Evolutionary conservation across 2,329 filamentous ascomycete genomes (phyloP).

Genomic region (Tolypocladium paradoxum): DNA sequence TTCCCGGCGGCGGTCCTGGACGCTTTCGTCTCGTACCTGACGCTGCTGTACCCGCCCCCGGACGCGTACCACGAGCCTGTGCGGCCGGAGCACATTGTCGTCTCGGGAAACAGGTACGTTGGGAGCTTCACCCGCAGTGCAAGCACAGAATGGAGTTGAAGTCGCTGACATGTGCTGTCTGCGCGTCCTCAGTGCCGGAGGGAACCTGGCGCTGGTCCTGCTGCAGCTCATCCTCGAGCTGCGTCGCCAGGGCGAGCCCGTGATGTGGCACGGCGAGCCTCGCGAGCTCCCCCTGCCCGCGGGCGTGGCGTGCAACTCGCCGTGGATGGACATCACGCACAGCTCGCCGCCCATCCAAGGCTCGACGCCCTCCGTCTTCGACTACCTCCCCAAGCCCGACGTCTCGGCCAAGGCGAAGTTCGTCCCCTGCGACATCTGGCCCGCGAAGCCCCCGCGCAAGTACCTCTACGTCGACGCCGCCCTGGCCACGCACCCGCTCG

Average conservation of each 20-base stretch:
- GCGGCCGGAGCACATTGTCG: conserved; percentile 52
- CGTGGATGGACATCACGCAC: conserved; percentile 63
- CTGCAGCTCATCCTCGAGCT: conserved; percentile 60
- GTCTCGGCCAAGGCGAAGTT: conserved; percentile 15
- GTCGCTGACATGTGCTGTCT: not conserved
- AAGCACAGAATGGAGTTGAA: not conserved
- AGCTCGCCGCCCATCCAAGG: conserved; percentile 26
- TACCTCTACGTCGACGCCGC: conserved; percentile 44
- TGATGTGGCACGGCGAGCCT: conserved; percentile 50
- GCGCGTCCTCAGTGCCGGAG: conserved; percentile 49
- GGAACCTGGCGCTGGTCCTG: conserved; percentile 56
- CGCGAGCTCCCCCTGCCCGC: conserved; percentile 56
- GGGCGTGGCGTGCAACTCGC: conserved; percentile 50
- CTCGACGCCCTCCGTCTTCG: conserved; percentile 16
- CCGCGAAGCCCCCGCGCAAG: conserved; percentile 39
- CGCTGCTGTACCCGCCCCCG: conserved; percentile 59
- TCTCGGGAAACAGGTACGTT: conserved; percentile 56
- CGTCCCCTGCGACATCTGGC: conserved; percentile 45
- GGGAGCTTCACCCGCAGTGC: not conserved
- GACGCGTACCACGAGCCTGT: conserved; percentile 58
- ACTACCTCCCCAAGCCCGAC: conserved; percentile 40
- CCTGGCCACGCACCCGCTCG: conserved; percentile 55
- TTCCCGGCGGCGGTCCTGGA: conserved; percentile 70
- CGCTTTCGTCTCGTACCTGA: conserved; percentile 60
- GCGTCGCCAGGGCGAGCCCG: conserved; percentile 28